These are phyloP conservation scores for Beauveria asiatica DNA, from an alignment of 2,329 filamentous ascomycete species.

Conservation along the genomic window DNA sequence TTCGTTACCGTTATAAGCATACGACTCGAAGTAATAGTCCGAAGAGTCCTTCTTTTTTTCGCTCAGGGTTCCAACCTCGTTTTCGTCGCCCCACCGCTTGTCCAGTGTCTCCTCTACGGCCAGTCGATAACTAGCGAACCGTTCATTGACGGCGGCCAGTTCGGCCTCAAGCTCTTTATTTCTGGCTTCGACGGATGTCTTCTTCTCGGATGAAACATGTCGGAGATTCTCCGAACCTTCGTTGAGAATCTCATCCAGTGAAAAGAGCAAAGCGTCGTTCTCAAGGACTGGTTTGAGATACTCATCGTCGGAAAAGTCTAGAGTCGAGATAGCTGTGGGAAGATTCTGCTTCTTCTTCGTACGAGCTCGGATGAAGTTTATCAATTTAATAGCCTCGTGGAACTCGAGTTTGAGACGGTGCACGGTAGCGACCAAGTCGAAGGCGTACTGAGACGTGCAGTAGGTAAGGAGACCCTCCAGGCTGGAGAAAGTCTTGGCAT, in stretches of 20 bases:
- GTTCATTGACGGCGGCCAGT: constrained; percentile 47
- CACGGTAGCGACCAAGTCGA: constrained; percentile 57
- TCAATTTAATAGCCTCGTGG: constrained; percentile 62
- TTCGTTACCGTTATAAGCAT: constrained; percentile 46
- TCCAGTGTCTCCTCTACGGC: constrained; percentile 60
- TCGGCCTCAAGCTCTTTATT: constrained; percentile 52
- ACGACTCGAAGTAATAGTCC: constrained; percentile 52
- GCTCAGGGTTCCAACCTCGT: constrained; percentile 26
- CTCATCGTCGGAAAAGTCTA: constrained; percentile 65
- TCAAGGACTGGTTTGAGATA: constrained; percentile 79
- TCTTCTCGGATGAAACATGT: constrained; percentile 4
- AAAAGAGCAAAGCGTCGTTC: constrained; percentile 83
- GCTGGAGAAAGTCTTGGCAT: constrained; percentile 56
- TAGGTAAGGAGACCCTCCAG: constrained; percentile 57
- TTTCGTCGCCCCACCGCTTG: constrained; percentile 52
- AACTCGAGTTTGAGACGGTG: constrained; percentile 58
- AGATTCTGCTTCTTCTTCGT: constrained; percentile 36
- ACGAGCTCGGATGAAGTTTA: constrained; percentile 56
- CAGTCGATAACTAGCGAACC: constrained; percentile 57
- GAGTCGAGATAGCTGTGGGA: constrained; percentile 50
- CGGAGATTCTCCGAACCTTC: constrained; percentile 33
- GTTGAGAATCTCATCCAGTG: constrained; percentile 64
- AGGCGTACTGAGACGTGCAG: constrained; percentile 56
- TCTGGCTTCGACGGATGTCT: constrained; percentile 31
- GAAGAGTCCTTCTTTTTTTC: constrained; percentile 24